Conservation (phyloP, 2,329 filamentous ascomycete species). For the Corinectria fuckeliana region DNA sequence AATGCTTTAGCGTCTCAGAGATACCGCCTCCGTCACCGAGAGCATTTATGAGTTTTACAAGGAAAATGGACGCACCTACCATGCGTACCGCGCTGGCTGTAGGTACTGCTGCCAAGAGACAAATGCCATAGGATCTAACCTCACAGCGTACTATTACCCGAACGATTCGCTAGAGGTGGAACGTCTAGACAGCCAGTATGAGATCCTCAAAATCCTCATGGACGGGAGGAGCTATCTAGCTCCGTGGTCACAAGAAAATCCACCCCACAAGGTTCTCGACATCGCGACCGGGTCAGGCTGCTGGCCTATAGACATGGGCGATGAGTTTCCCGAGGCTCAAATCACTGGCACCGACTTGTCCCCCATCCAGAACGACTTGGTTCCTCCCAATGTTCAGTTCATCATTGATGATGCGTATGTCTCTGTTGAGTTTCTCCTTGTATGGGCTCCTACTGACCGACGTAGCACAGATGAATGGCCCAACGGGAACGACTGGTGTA, state of each 20-base stretch:
- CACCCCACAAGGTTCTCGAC: conserved; percentile 47
- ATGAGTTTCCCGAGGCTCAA: conserved; percentile 61
- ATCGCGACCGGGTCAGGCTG: conserved; percentile 54
- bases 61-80: conserved; percentile 52
- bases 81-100: conserved; percentile 54
- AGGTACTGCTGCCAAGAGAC: conserved; percentile 28
- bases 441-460: conserved; percentile 28
- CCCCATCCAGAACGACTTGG: conserved; percentile 67
- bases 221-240: conserved; percentile 48
- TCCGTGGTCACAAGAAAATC: conserved; percentile 41
- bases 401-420: conserved; percentile 67
- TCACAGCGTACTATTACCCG: conserved; percentile 51
- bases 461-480: conserved; percentile 51
- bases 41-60: conserved; percentile 47
- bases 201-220: conserved; percentile 44
- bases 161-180: conserved; percentile 51
- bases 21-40: conserved; percentile 32
- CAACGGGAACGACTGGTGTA: conserved; percentile 48
- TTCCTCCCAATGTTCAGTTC: conserved; percentile 76
- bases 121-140: too few species aligned
- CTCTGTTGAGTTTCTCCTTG: too few species aligned
- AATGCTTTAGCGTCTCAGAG: not conserved
- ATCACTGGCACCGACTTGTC: conserved; percentile 70
- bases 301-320: conserved; percentile 72
- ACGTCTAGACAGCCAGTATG: conserved; percentile 46